phyloP scores from a whole-genome alignment of 805 yeast genomes.

The Saccharomycopsis sp. region DNA sequence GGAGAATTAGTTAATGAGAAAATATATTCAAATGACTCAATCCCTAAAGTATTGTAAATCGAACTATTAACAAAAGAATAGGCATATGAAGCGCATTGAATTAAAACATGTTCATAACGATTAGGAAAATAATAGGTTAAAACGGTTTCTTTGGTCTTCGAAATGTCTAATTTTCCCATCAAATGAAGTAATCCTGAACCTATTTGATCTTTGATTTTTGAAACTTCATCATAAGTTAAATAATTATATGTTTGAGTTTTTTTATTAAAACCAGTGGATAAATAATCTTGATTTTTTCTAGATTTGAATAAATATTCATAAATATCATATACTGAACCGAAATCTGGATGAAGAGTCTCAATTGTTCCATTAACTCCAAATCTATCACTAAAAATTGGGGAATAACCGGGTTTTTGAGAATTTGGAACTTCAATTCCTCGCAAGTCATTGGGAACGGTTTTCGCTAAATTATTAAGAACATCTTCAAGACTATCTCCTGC shows the following conservation, averaged over 20 bases:
- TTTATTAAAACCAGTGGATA: constrained; percentile 20
- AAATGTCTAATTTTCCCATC: constrained; percentile 16
- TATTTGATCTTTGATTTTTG: constrained; percentile 18
- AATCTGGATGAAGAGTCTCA: constrained; percentile 25
- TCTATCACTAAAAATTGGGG: constrained; percentile 41
- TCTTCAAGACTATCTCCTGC: constrained; percentile 3
- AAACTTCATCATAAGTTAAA: constrained; percentile 1
- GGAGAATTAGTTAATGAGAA: constrained; percentile 54
- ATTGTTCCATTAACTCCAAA: constrained; percentile 22
- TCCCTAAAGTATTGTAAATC: constrained; percentile 46
- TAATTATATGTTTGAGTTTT: constrained; percentile 20
- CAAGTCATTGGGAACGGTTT: no score
- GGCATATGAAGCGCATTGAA: constrained; percentile 56
- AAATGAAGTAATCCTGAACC: constrained; percentile 21
- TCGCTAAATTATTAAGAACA: background rate
- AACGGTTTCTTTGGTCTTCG: no score
- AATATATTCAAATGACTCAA: constrained; percentile 53
- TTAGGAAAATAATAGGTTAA: constrained; percentile 49
- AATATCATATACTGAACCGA: constrained; percentile 26
- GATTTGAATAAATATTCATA: constrained; percentile 23
- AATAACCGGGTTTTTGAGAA: constrained; percentile 33
- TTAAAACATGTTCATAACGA: constrained; percentile 56
- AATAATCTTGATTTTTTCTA: constrained; percentile 22
- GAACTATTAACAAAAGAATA: constrained; percentile 44
- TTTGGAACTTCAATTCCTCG: constrained; percentile 19